Conservation (phyloP, 1,139 yeast genomes). For the Pichia sp. region DNA sequence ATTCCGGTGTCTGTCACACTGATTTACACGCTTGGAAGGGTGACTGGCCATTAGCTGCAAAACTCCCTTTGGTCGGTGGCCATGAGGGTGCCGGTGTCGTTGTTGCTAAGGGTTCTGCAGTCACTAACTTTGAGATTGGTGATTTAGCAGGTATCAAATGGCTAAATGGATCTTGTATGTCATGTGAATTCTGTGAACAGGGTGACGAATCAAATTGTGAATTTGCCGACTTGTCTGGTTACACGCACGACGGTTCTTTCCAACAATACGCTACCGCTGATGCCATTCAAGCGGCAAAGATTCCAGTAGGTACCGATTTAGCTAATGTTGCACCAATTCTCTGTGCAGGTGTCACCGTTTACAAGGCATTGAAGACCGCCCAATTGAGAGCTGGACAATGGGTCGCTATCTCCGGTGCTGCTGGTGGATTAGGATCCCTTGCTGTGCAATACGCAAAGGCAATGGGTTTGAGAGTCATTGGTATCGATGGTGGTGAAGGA, state of each 20-base stretch:
- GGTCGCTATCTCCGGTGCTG: constrained; percentile 80
- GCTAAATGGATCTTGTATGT: constrained; percentile 66
- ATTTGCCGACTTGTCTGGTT: constrained; percentile 64
- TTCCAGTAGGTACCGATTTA: constrained; percentile 63
- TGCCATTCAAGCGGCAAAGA: constrained; percentile 77
- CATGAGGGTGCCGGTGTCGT: constrained; percentile 88
- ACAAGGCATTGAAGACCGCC: constrained; percentile 74
- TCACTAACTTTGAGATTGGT: constrained; percentile 64
- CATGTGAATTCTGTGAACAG: constrained; percentile 66
- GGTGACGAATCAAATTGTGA: constrained; percentile 67
- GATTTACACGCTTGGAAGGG: constrained; percentile 76
- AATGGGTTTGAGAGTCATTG: constrained; percentile 72
- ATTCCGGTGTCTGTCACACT: constrained; percentile 74
- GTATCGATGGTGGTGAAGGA: constrained; percentile 67
- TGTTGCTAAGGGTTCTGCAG: constrained; percentile 63
- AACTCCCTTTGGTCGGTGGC: constrained; percentile 70
- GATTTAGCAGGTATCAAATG: constrained; percentile 72
- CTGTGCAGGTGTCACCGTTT: constrained; percentile 83
- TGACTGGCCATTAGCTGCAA: constrained; percentile 64
- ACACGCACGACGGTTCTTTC: constrained; percentile 77
- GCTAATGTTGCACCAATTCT: constrained; percentile 70
- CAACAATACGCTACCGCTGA: constrained; percentile 83
- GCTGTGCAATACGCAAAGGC: constrained; percentile 80
- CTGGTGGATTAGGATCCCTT: constrained; percentile 78
- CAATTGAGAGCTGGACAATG: constrained; percentile 62